These are phyloP conservation scores for Nothophytophthora sp. DNA, from an alignment of 352 stramenopile genomes.

Conservation along the genomic window DNA sequence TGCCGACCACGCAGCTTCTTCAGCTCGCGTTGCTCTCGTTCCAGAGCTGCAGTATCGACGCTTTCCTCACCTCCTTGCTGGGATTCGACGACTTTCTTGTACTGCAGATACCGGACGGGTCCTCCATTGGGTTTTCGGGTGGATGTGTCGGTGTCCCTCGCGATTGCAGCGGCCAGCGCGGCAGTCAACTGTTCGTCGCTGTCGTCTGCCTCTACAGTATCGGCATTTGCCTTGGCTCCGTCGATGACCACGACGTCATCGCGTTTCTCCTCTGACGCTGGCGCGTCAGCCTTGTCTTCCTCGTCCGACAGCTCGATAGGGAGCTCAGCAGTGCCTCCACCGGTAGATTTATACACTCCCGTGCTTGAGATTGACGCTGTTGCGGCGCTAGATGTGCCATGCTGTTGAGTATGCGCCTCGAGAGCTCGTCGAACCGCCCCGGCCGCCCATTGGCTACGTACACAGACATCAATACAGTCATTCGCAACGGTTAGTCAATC, in stretches of 20 bases:
- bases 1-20: slow-evolving; percentile 81
- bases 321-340: slow-evolving; percentile 8
- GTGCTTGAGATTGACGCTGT: background rate
- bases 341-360: background rate
- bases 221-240: slow-evolving; percentile 13
- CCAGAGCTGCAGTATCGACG: slow-evolving; percentile 39
- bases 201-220: slow-evolving; percentile 7
- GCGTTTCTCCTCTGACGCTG: background rate
- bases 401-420: slow-evolving; percentile 59
- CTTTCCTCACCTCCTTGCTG: slow-evolving; percentile 2
- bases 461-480: background rate
- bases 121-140: slow-evolving; percentile 8
- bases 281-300: slow-evolving; percentile 8
- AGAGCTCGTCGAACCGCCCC: slow-evolving; percentile 74
- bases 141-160: slow-evolving; percentile 21
- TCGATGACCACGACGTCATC: slow-evolving; percentile 26
- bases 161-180: slow-evolving; percentile 36
- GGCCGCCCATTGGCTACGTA: slow-evolving; percentile 74
- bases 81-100: slow-evolving; percentile 22
- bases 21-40: slow-evolving; percentile 65
- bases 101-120: slow-evolving; percentile 48
- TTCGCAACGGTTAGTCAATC: too few relatives aligned
- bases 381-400: slow-evolving; percentile 19
- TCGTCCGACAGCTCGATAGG: slow-evolving; percentile 17
- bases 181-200: slow-evolving; percentile 31